Base-by-base conservation (phyloP, 2,329 filamentous ascomycete species). In the Fusarium heterosporum region DNA sequence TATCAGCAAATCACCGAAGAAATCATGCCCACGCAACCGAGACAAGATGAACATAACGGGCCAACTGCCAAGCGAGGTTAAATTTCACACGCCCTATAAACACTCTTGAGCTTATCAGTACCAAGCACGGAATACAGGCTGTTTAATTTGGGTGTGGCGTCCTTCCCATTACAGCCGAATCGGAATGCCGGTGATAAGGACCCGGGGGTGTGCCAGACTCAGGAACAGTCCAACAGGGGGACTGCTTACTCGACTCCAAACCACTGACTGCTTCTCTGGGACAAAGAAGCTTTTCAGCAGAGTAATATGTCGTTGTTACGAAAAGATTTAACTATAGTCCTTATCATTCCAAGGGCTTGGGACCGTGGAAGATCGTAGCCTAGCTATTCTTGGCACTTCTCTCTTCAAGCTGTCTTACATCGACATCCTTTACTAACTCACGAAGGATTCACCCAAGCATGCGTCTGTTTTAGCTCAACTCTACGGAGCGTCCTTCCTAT, bases 31-130 rank as follows among this genome's bases (percentile, higher is more conserved):
- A 43, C 48, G 22, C 54, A 56, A 54, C 53, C 67, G 68, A 68
- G 67, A 68, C 42, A 52, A 30, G 47, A 63, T 54, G n/a, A 57
- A 52, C 60, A 36, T 55, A 38, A 45, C 54, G 59, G 56, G 19
- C 48, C 54, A 68, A 61, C 51, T 51, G 70, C 64, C 69, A 73
- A 72, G 69, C 52, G 36, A 64, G 55, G 34, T 36, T 38, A 45
- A 19, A 42, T 55, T 54, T 30, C 49, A 29, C 40, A 50, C 63
- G 56, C 46, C 66, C 71, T 73, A 50, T 70, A 47, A 52, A 60
- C 61, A 40, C 54, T 59, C 57, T 30, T 40, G 63, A 59, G 57
- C 70, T 73, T 73, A 73, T 73, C 71, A 71, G 71, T 58, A 50
- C 32, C 14, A 16, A 36, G 30, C 30, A n/a, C n/a, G n/a, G n/a